phyloP scores from a whole-genome alignment of 2,329 filamentous ascomycete genomes.

The Kalmusia sp. region DNA sequence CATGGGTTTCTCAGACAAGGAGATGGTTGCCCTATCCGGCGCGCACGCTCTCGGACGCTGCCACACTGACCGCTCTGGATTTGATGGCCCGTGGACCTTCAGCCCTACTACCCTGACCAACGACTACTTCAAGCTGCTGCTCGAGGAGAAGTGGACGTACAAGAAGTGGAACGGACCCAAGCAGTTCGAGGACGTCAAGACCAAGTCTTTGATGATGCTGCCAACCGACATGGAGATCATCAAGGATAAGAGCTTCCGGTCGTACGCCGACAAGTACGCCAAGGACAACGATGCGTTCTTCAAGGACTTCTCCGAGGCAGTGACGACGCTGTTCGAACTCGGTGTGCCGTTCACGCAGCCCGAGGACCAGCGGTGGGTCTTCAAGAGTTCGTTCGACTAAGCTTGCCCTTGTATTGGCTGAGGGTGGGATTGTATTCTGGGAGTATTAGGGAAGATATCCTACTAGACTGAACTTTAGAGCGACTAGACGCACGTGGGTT shows the following conservation, averaged over 20 bases:
- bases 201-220: slow-evolving; percentile 95
- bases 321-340: slow-evolving; percentile 87
- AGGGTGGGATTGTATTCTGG: slow-evolving; percentile 19
- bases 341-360: slow-evolving; percentile 81
- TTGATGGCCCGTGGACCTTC: slow-evolving; percentile 82
- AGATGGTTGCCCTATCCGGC: slow-evolving; percentile 91
- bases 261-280: slow-evolving; percentile 84
- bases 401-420: neutral
- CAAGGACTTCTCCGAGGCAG: slow-evolving; percentile 83
- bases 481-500: neutral
- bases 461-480: slow-evolving; percentile 29
- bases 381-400: slow-evolving; percentile 55
- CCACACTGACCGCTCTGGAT: slow-evolving; percentile 88
- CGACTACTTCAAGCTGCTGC: slow-evolving; percentile 87
- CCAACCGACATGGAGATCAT: slow-evolving; percentile 88
- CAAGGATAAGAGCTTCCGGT: slow-evolving; percentile 85
- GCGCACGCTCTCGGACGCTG: slow-evolving; percentile 84
- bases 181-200: slow-evolving; percentile 88
- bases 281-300: slow-evolving; percentile 93
- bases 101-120: slow-evolving; percentile 85
- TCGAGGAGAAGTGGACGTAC: slow-evolving; percentile 93
- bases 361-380: slow-evolving; percentile 53
- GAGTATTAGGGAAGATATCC: slow-evolving; percentile 36
- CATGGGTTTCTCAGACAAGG: slow-evolving; percentile 97
- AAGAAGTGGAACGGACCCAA: slow-evolving; percentile 96